Base-by-base conservation (phyloP, 2,329 filamentous ascomycete species). In the Diplodia mutila region DNA sequence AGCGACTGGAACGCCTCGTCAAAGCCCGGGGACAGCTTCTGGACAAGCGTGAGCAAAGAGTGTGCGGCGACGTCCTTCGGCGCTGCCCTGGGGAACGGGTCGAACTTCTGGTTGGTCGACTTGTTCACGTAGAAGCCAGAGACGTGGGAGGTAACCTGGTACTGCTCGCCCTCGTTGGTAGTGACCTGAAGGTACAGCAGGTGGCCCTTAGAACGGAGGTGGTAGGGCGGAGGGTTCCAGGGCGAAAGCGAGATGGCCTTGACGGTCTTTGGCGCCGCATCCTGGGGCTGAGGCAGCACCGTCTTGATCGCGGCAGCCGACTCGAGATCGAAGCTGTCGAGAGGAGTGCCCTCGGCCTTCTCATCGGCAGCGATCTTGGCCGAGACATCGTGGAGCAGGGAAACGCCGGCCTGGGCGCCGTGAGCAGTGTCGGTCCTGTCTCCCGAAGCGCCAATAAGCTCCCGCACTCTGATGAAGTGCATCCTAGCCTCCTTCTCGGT, bases 81-180 rank as follows among this genome's bases (percentile, higher is more conserved):
- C 18, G 90, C 85, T 42, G 89, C 85, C 70, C 91, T 88, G 7
- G 94, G 94, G 72, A 89, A 90, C 11, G 95, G 95, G 78, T 98
- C 95, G 75, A 99, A 99, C 81, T 95, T 97, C 81, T 87, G 88
- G 80, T 95, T 97, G 65, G 93, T 95, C 34, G 92, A 97, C 80
- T 94, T 97, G 86, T 97, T 99, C 75, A 98, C 91, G 79, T 90
- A 99, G 84, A 99, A 99, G 23, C 95, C 95, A 16, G 93, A 94
- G 61, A 97, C 91, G 74, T 97, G 93, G 16, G 92, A 89, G 11
- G 96, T 99, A 75, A 99, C 91, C 79, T 97, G 93, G 79, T 91
- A 90, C 79, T 97, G 93, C 81, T 99, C 95, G 70, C 94, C 94
- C 80, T 99, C 95, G 73, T 93, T 94, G 67, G 94, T 98, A 18